Conservation (phyloP, 2,329 filamentous ascomycete species). For the Neofusicoccum sp. region DNA sequence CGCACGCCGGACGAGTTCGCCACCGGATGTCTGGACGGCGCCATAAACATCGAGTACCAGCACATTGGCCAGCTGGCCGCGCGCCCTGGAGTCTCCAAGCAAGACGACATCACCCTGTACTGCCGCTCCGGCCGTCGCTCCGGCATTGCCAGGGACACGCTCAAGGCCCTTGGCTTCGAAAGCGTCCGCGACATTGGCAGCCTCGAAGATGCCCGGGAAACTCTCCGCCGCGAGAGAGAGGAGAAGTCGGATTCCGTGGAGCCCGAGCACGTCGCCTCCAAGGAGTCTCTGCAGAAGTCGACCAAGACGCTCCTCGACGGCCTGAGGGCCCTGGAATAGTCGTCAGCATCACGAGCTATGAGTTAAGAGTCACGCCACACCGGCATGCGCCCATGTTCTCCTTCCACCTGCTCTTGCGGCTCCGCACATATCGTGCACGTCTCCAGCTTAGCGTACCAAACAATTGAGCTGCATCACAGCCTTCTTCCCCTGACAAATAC, state of each 20-base stretch:
- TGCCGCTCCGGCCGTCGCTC: slow-evolving; percentile 40
- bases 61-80: slow-evolving; percentile 31
- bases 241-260: slow-evolving; percentile 25
- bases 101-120: slow-evolving; percentile 40
- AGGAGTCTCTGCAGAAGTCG: slow-evolving; percentile 27
- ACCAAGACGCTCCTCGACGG: slow-evolving; percentile 33
- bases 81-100: slow-evolving; percentile 26
- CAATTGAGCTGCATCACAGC: too few species aligned
- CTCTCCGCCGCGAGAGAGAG: slow-evolving; percentile 34
- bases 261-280: slow-evolving; percentile 20
- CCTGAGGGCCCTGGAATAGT: slow-evolving; percentile 31
- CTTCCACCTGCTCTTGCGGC: too few species aligned
- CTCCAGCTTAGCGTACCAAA: too few species aligned
- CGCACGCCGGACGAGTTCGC: slow-evolving; percentile 40
- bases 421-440: too few species aligned
- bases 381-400: too few species aligned
- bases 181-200: slow-evolving; percentile 40
- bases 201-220: slow-evolving; percentile 35
- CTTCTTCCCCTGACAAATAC: neutral
- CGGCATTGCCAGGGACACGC: slow-evolving; percentile 34
- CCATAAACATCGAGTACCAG: slow-evolving; percentile 43
- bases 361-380: too few species aligned
- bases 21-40: slow-evolving; percentile 34
- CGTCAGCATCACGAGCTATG: neutral
- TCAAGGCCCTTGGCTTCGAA: slow-evolving; percentile 34